Evolutionary conservation across 202 grass and related monocot species (phyloP).

Genomic region (Schoenoplectus triqueter): DNA sequence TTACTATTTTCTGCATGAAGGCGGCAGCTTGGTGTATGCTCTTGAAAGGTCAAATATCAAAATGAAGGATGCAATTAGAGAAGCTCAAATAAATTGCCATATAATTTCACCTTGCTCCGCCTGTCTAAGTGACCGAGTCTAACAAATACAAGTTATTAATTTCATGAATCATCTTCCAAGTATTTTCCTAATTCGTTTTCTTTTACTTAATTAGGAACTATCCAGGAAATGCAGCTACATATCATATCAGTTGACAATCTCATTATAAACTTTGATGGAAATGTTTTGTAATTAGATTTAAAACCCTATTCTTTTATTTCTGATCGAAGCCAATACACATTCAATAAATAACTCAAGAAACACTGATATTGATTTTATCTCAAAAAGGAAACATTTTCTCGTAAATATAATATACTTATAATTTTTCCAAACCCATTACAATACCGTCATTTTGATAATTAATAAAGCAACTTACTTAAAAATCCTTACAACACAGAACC

Average conservation of each 20-base stretch:
- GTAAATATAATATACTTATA: constrained; percentile 16
- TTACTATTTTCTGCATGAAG: too few species aligned
- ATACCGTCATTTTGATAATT: background rate
- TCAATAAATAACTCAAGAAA: background rate
- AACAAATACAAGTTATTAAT: background rate
- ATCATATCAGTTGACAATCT: background rate
- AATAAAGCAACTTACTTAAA: constrained; percentile 28
- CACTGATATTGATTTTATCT: background rate
- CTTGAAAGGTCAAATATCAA: too few species aligned
- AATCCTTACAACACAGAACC: constrained; percentile 10
- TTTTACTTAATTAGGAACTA: background rate
- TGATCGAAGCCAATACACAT: background rate
- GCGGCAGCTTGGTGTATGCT: too few species aligned
- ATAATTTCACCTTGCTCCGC: too few species aligned
- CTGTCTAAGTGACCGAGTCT: background rate
- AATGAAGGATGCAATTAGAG: too few species aligned
- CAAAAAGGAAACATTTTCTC: constrained; percentile 22
- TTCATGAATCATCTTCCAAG: background rate
- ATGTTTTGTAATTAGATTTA: too few species aligned
- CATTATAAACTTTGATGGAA: too few species aligned
- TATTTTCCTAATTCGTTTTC: background rate
- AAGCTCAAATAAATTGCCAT: too few species aligned
- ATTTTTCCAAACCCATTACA: background rate
- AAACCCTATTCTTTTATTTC: too few species aligned
- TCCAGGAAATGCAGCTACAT: background rate